Base-by-base conservation (phyloP, 169 alveolate species). In the Plasmodium knowlesi region DNA sequence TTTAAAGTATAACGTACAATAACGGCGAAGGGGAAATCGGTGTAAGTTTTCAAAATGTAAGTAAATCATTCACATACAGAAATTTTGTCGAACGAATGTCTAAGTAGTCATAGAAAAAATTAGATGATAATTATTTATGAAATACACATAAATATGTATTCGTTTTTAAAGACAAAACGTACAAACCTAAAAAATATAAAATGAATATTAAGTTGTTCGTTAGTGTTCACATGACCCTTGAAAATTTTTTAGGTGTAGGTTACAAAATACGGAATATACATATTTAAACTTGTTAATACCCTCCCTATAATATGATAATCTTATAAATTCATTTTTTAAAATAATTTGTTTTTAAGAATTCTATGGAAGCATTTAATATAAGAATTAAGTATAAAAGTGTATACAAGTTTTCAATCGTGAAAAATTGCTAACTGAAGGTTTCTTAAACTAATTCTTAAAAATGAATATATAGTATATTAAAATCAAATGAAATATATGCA, bases 161-260 rank as follows among this genome's bases (percentile, higher is more conserved):
- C 70, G 9, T 41, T 78, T 78, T 78, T 78, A 22, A 22, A 19
- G 70, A 78, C 41, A 34, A 78, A 78, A 78, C 70, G 53, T 34
- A 12, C 46, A 78, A 61, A 37, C 54, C 84, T 41, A n/a, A 37
- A 78, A 78, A 41, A 41, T 34, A 78, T 41, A 78, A 78, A 78
- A 78, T 10, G 84, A 78, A 39, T 39, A 28, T 78, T 41, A 78
- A 39, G 16, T 34, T 14, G 70, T 78, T 41, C 43, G 12, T 28
- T 78, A 28, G 30, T 34, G 39, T 16, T 12, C 14, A 41, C 22
- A 39, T 78, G 84, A 78, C 22, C 46, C 34, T 3, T 78, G 16
- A 39, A 74, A 28, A 8, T 16, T 32, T 78, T 41, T 78, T 78
- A 6, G 25, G 54, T n/a, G 19, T 78, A 78, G 22, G 53, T 78